These are phyloP conservation scores for Wallacemonas sp. DNA, from an alignment of 208 protist species.

Conservation along the genomic window DNA sequence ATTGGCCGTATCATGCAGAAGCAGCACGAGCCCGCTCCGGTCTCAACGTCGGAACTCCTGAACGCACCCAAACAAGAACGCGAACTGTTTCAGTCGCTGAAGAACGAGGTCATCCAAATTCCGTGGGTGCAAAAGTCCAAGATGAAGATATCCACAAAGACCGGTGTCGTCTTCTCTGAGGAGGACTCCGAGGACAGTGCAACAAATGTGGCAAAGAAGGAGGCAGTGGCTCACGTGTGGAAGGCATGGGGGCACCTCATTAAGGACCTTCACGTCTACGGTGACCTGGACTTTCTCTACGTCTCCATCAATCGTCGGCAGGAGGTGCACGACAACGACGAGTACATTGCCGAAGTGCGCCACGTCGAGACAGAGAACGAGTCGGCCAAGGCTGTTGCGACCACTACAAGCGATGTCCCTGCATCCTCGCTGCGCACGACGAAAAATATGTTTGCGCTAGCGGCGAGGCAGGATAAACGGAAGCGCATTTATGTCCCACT, in stretches of 20 bases:
- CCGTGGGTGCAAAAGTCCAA: slow-evolving; percentile 28
- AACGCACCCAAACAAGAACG: slow-evolving; percentile 36
- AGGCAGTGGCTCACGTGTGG: slow-evolving; percentile 73
- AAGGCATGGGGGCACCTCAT: slow-evolving; percentile 82
- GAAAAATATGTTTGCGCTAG: slow-evolving; percentile 7
- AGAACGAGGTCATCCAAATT: slow-evolving; percentile 14
- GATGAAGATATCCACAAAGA: slow-evolving; percentile 9
- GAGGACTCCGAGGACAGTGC: slow-evolving; percentile 15
- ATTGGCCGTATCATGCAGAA: slow-evolving; percentile 72
- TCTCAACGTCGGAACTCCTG: slow-evolving; percentile 61
- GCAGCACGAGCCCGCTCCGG: slow-evolving; percentile 77
- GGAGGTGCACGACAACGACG: slow-evolving; percentile 48
- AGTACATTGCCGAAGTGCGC: slow-evolving; percentile 51
- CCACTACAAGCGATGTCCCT: not conserved
- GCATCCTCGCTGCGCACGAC: slow-evolving; percentile 8
- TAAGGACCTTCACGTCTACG: slow-evolving; percentile 85
- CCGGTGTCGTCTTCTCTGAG: slow-evolving; percentile 18
- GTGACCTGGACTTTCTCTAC: slow-evolving; percentile 82
- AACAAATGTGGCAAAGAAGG: slow-evolving; percentile 16
- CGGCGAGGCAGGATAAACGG: slow-evolving; percentile 1
- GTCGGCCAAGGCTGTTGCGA: slow-evolving; percentile 6
- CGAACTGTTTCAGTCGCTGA: slow-evolving; percentile 28
- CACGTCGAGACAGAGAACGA: slow-evolving; percentile 30
- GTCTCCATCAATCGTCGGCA: slow-evolving; percentile 64
- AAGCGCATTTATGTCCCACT: slow-evolving; percentile 47